These are phyloP conservation scores for Pythium monospermum DNA, from an alignment of 352 stramenopile species.

Conservation along the genomic window DNA sequence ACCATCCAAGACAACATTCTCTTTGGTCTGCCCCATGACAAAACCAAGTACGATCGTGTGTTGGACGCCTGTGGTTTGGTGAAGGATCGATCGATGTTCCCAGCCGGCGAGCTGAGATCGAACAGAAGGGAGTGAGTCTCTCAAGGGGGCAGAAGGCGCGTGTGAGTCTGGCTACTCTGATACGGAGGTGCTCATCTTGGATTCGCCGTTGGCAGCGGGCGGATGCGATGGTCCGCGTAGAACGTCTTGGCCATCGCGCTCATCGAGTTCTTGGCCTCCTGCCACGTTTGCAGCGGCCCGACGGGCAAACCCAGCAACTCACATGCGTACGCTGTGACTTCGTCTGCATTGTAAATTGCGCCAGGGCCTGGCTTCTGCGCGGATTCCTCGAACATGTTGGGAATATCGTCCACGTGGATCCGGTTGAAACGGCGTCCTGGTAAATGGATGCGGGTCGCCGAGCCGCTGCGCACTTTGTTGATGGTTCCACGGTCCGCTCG, in stretches of 20 bases:
- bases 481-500: slow-evolving; percentile 81
- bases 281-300: slow-evolving; percentile 55
- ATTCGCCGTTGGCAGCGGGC: no score
- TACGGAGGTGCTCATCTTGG: no score
- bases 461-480: slow-evolving; percentile 65
- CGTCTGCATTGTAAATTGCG: slow-evolving; percentile 82
- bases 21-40: no score
- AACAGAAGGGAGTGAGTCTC: no score
- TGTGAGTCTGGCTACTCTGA: no score
- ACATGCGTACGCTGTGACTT: slow-evolving; percentile 75
- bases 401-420: slow-evolving; percentile 90
- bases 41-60: no score
- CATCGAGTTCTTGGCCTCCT: slow-evolving; percentile 67
- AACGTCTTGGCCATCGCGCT: slow-evolving; percentile 84
- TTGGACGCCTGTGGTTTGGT: no score
- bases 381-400: slow-evolving; percentile 67
- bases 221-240: no score
- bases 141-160: no score
- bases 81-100: no score
- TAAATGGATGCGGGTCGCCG: slow-evolving; percentile 64
- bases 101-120: no score
- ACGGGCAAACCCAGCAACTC: slow-evolving; percentile 56
- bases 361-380: slow-evolving; percentile 50
- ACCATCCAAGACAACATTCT: no score
- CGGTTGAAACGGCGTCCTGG: slow-evolving; percentile 81